Evolutionary conservation across 2,329 filamentous ascomycete species (phyloP), one percentile per base, ranked within the genome.

Genomic region (Sphaerulina populicola): DNA sequence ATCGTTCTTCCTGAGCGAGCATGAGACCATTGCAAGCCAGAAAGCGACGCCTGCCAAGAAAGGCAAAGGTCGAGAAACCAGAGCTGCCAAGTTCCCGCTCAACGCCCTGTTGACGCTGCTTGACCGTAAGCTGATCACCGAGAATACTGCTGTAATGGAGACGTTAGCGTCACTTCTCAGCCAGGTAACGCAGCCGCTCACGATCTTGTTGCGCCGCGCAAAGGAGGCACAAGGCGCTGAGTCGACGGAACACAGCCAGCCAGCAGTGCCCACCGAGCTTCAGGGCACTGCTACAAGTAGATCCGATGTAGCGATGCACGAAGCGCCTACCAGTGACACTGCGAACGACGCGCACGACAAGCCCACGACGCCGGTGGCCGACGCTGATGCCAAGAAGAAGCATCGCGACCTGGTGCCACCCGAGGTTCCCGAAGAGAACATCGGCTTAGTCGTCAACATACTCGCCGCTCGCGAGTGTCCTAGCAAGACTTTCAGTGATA

Each of bases 401-500:
- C 80, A 66, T 70, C 79, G 69, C 68, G 81, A 71, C 57, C 73
- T 95, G 47, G 82, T 85, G 45, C 87, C 90, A 29, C 93, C 93
- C 0, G 77, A 90, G 40, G 84, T 98, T 49, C 90, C 93, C 4
- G 82, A 91, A 29, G 80, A 89, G 65, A 96, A 97, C 66, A 78
- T 98, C 51, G 87, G 86, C 52, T 76, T 97, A 51, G 89, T 98
- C n/a, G 87, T 97, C 61, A 93, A 93, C 66, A 95, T 98, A 51
- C 86, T 98, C 59, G 88, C 94, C 39, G 91, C 91, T 56, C 85
- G 90, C 44, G 93, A 98, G 69, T 98, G 93, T 71, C 95, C 88
- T 65, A 90, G 88, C 57, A 96, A 95, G 75, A 97, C 93, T 0
- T 98, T 98, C 77, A 87, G 93, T 66, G 94, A 97, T 69, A 97